Conservation (phyloP, 305 asterid genomes). For the Lippia alba region DNA sequence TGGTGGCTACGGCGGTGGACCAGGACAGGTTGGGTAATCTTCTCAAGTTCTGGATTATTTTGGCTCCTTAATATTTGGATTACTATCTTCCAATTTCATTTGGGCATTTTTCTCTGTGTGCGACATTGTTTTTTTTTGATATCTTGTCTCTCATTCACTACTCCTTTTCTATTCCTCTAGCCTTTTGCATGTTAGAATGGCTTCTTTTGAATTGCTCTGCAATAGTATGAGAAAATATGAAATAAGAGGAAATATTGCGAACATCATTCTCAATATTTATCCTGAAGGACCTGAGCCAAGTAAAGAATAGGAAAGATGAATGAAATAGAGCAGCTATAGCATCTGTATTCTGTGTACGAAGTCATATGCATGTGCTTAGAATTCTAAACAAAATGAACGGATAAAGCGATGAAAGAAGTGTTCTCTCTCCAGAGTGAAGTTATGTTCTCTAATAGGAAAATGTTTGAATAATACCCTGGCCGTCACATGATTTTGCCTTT, state of each 20-base stretch:
- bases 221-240: background rate
- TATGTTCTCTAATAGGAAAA: background rate
- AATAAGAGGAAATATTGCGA: background rate
- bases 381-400: background rate
- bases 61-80: slow-evolving; percentile 11
- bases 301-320: slow-evolving; percentile 1
- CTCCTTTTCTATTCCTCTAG: background rate
- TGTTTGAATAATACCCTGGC: background rate
- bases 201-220: slow-evolving; percentile 8
- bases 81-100: slow-evolving; percentile 12
- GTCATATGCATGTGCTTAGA: background rate
- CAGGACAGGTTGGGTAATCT: slow-evolving; percentile 77
- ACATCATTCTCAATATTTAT: background rate
- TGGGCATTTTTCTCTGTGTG: background rate
- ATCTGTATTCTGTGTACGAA: slow-evolving; percentile 1
- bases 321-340: background rate
- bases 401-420: background rate
- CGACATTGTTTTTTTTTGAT: slow-evolving; percentile 1
- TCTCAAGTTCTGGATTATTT: slow-evolving; percentile 21
- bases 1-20: slow-evolving; percentile 99
- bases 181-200: slow-evolving; percentile 4
- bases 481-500: too few species aligned
- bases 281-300: background rate
- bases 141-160: background rate
- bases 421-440: background rate